Conservation (phyloP, 495 filamentous ascomycete genomes). For the Penicillium samsonianum region DNA sequence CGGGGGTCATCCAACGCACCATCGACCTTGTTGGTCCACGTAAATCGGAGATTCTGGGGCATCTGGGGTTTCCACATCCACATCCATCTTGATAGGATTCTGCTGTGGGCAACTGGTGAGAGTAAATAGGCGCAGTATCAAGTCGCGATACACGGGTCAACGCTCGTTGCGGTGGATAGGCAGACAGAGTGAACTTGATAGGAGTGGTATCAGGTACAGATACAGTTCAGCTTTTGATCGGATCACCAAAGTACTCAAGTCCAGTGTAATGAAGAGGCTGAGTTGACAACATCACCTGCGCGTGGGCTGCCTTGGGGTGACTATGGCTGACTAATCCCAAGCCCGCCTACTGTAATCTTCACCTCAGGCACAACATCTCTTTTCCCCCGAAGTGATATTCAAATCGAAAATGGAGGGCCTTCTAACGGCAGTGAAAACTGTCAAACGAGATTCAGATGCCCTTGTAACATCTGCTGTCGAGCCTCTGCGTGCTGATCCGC, state of each 20-base stretch:
- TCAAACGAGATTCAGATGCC: slow-evolving; percentile 27
- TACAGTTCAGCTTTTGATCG: neutral
- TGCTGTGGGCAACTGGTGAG: neutral
- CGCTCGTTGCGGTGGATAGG: neutral
- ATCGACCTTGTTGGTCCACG: slow-evolving; percentile 26
- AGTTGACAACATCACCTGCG: slow-evolving; percentile 15
- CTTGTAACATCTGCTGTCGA: slow-evolving; percentile 25
- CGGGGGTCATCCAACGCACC: slow-evolving; percentile 12
- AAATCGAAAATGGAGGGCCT: slow-evolving; percentile 43
- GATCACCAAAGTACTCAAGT: slow-evolving; percentile 1
- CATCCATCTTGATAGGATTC: slow-evolving; percentile 14
- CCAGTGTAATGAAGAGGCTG: slow-evolving; percentile 18
- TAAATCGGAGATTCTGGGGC: slow-evolving; percentile 14
- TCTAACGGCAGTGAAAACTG: slow-evolving; percentile 44
- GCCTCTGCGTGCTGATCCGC: slow-evolving; percentile 12
- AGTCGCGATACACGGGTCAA: neutral
- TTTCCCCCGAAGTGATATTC: slow-evolving; percentile 1
- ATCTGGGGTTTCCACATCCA: slow-evolving; percentile 5
- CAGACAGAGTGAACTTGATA: neutral
- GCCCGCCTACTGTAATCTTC: slow-evolving; percentile 34
- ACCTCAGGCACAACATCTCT: slow-evolving; percentile 11
- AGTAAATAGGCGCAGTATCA: slow-evolving; percentile 11
- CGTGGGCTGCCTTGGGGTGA: slow-evolving; percentile 19
- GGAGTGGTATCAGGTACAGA: neutral
- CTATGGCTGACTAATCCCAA: slow-evolving; percentile 33